phyloP scores from a whole-genome alignment of 2,329 filamentous ascomycete genomes.

The Claviceps sp. region DNA sequence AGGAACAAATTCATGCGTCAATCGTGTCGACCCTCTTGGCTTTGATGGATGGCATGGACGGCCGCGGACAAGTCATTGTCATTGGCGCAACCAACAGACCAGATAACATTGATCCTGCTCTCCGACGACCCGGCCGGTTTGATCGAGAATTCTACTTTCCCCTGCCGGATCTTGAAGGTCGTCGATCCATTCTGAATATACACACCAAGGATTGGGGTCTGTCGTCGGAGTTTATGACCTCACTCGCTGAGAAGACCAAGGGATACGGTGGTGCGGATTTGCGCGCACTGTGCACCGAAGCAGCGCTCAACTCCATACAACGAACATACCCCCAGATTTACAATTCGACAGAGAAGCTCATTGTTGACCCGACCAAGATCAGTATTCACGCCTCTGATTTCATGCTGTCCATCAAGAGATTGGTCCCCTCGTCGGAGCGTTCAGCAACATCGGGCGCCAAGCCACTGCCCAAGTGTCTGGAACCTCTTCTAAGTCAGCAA shows the following conservation, averaged over 20 bases:
- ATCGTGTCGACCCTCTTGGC: constrained; percentile 92
- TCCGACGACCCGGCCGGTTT: constrained; percentile 85
- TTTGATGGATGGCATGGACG: constrained; percentile 96
- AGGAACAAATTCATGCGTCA: constrained; percentile 96
- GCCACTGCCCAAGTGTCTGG: constrained; percentile 65
- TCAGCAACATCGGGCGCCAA: constrained; percentile 75
- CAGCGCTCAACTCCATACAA: constrained; percentile 89
- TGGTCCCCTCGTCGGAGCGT: constrained; percentile 87
- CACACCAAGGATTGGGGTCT: constrained; percentile 92
- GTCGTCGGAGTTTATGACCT: constrained; percentile 62
- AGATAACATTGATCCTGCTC: constrained; percentile 91
- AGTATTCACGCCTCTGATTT: constrained; percentile 87
- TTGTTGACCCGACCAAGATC: constrained; percentile 77
- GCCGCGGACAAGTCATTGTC: constrained; percentile 94
- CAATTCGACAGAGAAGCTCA: constrained; percentile 72
- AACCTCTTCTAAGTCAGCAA: constrained; percentile 66
- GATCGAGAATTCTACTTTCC: constrained; percentile 98
- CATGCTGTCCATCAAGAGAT: constrained; percentile 92
- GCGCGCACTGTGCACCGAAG: constrained; percentile 87
- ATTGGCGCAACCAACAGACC: constrained; percentile 97
- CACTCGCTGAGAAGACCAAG: constrained; percentile 79
- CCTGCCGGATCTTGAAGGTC: constrained; percentile 65
- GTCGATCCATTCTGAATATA: constrained; percentile 82
- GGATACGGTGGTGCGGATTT: constrained; percentile 95
- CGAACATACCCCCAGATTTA: constrained; percentile 95